Base-by-base conservation (phyloP, 768 basidiomycete genomes). In the Bullera alba region DNA sequence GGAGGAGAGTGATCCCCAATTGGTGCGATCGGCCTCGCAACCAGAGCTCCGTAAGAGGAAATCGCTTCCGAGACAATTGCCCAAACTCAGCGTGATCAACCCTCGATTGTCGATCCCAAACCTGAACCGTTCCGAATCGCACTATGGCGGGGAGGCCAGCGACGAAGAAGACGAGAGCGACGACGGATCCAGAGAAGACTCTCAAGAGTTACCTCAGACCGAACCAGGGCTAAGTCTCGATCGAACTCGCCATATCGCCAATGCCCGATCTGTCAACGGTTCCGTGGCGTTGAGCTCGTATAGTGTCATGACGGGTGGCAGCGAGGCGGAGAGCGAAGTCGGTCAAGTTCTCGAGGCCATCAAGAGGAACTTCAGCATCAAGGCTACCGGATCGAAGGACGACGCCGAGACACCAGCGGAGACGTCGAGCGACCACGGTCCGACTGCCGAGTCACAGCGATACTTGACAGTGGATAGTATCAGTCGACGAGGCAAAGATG, bases 271-370 rank as follows among this genome's bases (percentile, higher is more conserved):
- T 8, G 22, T 37, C 2, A 46, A 44, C 27, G 62, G 56, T n/a
- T 60, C 57, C 12, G 50, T 62, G 19, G 63, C 65, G 6, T 29
- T 46, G 29, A 46, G 42, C n/a, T 56, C 56, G 8, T 41, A 42
- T 5, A 51, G 48, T n/a, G 60, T 35, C 3, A 41, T 54, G 7
- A 21, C 12, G 19, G 32, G 32, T 8, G 37, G 37, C 22, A 62
- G 61, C 29, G 64, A 63, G 22, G 53, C 54, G 30, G 65, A 67
- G 42, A 51, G 46, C 7, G 65, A 67, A 45, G 53, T 67, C 16
- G 65, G 65, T 17, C 57, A 60, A 39, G 60, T 67, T 4, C 47
- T 36, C 36, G 43, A 67, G 37, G 65, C 56, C 5, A 48, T 64
- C 48, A 61, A 62, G 51, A 32, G 65, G 17, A 60, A 64, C 34